These are phyloP conservation scores for Candida albicans DNA, from an alignment of 1,139 yeast species.

Conservation along the genomic window DNA sequence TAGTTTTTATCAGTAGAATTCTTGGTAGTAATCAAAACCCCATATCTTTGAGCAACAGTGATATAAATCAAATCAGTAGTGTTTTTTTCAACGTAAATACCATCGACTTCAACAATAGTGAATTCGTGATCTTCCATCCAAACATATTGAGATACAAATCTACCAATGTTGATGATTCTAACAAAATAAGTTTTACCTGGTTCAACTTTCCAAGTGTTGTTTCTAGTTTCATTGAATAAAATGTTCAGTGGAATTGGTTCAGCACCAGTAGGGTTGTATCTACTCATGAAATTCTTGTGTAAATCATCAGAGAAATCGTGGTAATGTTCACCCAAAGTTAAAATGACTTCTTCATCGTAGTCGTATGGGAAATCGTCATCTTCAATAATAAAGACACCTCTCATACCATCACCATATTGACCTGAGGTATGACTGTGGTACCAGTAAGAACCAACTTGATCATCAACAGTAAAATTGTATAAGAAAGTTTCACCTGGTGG, in stretches of 20 bases:
- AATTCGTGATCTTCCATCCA: constrained; percentile 68
- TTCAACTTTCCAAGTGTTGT: constrained; percentile 55
- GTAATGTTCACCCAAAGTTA: constrained; percentile 64
- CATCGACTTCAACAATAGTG: constrained; percentile 72
- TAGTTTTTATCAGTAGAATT: constrained; percentile 46
- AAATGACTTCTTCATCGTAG: constrained; percentile 60
- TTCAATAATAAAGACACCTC: constrained; percentile 71
- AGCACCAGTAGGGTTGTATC: constrained; percentile 80
- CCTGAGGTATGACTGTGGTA: constrained; percentile 80
- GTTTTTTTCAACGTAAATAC: constrained; percentile 60
- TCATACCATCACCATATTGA: constrained; percentile 76
- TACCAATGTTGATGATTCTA: constrained; percentile 64
- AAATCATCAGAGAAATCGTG: constrained; percentile 51
- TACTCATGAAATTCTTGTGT: constrained; percentile 48
- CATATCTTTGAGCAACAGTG: constrained; percentile 71
- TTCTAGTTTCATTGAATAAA: constrained; percentile 63
- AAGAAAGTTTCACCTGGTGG: constrained; percentile 62
- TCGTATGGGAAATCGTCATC: constrained; percentile 57
- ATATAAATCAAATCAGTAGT: constrained; percentile 59
- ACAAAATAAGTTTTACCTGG: constrained; percentile 64
- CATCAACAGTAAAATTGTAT: constrained; percentile 63
- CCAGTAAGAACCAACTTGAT: constrained; percentile 78
- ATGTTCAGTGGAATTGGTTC: constrained; percentile 75
- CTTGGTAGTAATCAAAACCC: constrained; percentile 61
- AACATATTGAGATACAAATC: constrained; percentile 70